Conservation (phyloP, 2,329 filamentous ascomycete genomes). For the Sporothrix protearum region DNA sequence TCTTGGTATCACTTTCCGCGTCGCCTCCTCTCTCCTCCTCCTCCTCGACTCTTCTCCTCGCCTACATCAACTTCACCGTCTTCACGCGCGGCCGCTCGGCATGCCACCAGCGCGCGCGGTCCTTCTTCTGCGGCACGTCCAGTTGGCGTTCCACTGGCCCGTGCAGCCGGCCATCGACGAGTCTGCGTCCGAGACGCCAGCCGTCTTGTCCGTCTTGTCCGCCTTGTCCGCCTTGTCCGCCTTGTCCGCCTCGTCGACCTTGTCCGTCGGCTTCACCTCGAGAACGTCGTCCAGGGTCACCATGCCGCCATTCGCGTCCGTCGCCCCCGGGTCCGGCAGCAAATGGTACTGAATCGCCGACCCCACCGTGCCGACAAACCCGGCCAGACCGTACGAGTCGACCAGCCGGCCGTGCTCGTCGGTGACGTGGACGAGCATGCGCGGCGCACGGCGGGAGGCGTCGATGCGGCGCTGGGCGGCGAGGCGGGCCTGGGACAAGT, state of each 20-base stretch:
- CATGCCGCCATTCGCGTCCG: slow-evolving; percentile 55
- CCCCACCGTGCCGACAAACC: slow-evolving; percentile 58
- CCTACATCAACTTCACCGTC: slow-evolving; percentile 25
- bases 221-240: slow-evolving; percentile 18
- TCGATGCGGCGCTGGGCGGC: slow-evolving; percentile 65
- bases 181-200: neutral
- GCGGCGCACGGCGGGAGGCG: slow-evolving; percentile 50
- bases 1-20: neutral
- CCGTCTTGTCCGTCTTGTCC: slow-evolving; percentile 25
- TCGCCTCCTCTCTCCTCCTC: neutral
- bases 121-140: slow-evolving; percentile 36
- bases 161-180: slow-evolving; percentile 30
- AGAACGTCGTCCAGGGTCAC: slow-evolving; percentile 52
- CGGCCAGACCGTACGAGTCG: slow-evolving; percentile 54
- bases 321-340: slow-evolving; percentile 53
- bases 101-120: slow-evolving; percentile 38
- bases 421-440: slow-evolving; percentile 57
- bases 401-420: slow-evolving; percentile 50
- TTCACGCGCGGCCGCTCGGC: slow-evolving; percentile 36
- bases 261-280: slow-evolving; percentile 28
- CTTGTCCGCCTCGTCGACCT: slow-evolving; percentile 26
- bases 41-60: neutral
- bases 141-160: slow-evolving; percentile 37
- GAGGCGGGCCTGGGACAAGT: slow-evolving; percentile 53
- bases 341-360: slow-evolving; percentile 61